Conservation (phyloP, 495 filamentous ascomycete species). For the Bathelium albidoporum region DNA sequence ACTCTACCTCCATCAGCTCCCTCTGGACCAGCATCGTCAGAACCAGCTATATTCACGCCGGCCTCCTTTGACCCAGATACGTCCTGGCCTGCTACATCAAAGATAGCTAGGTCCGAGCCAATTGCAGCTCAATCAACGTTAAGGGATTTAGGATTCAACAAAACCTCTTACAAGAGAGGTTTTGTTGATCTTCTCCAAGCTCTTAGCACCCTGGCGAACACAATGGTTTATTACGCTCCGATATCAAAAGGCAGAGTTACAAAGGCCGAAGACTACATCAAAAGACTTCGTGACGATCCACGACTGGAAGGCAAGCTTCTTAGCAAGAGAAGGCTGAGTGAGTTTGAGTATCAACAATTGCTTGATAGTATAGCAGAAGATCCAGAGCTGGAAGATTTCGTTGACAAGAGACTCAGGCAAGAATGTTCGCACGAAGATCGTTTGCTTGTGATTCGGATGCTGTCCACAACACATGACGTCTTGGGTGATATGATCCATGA, state of each 20-base stretch:
- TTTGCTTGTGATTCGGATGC: neutral
- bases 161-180: neutral
- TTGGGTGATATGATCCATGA: neutral
- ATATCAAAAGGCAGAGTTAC: neutral
- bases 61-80: neutral
- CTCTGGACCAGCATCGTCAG: neutral
- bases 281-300: neutral
- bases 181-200: neutral
- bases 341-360: neutral
- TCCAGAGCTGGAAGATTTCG: neutral
- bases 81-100: slow-evolving; percentile 1
- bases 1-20: neutral
- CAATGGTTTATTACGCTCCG: neutral
- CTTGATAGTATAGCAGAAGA: slow-evolving; percentile 1
- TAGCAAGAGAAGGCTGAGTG: neutral
- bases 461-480: neutral
- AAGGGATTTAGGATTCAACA: neutral
- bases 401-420: neutral
- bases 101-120: neutral
- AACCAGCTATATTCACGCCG: neutral
- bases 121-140: neutral
- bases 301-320: neutral
- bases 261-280: neutral
- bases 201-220: neutral
- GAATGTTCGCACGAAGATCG: neutral